Evolutionary conservation across 495 filamentous ascomycete genomes (phyloP).

Genomic region (Xylaria cubensis): DNA sequence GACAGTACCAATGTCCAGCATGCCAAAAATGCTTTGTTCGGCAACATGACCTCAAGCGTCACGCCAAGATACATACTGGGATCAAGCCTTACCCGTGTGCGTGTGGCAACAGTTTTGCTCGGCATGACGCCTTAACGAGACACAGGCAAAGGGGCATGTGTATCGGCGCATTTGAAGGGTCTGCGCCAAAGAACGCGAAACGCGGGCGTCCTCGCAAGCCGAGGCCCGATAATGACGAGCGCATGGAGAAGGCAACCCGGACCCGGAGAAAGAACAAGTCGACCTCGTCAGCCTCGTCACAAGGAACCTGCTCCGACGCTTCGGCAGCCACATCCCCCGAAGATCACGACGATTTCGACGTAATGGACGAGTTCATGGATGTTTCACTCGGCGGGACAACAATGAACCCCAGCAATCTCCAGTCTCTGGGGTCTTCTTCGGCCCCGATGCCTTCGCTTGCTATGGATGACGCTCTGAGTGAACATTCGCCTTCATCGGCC

Average conservation of each 20-base stretch:
- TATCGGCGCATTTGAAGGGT: constrained; percentile 85
- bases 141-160: constrained; percentile 96
- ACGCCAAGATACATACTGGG: constrained; percentile 94
- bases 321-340: constrained; percentile 54
- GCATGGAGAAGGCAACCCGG: constrained; percentile 67
- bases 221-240: constrained; percentile 63
- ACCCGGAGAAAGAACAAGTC: constrained; percentile 59
- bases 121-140: constrained; percentile 92
- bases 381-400: constrained; percentile 47
- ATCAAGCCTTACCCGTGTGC: constrained; percentile 91
- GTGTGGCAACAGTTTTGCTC: constrained; percentile 88
- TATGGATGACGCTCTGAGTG: constrained; percentile 35
- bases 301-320: constrained; percentile 57
- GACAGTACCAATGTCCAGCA: constrained; percentile 86
- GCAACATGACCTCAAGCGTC: constrained; percentile 94
- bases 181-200: constrained; percentile 67
- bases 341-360: constrained; percentile 47
- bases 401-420: constrained; percentile 50
- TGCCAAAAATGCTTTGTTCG: constrained; percentile 95
- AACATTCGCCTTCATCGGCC: constrained; percentile 46
- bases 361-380: constrained; percentile 57
- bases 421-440: constrained; percentile 39
- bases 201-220: constrained; percentile 57
- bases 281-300: constrained; percentile 53
- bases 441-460: constrained; percentile 48